Evolutionary conservation across 2,329 filamentous ascomycete genomes (phyloP).

Genomic region (Knufia petricola): DNA sequence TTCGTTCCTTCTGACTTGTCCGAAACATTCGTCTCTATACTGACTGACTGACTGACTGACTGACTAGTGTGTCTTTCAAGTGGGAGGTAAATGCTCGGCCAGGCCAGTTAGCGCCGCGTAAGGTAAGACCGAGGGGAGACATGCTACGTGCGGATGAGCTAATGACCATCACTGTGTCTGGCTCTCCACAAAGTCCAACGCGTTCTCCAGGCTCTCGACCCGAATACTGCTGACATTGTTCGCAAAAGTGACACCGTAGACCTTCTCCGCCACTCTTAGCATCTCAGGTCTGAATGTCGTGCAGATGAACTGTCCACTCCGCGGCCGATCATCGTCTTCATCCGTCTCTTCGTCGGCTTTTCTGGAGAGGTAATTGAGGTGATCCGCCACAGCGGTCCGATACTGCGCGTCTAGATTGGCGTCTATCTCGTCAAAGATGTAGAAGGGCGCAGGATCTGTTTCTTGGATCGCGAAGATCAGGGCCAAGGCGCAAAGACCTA

Average conservation of each 20-base stretch:
- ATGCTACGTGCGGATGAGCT: too few relatives aligned
- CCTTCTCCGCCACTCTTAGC: constrained; percentile 89
- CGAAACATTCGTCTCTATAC: too few relatives aligned
- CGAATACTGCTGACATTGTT: constrained; percentile 94
- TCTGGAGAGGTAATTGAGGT: constrained; percentile 68
- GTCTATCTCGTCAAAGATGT: constrained; percentile 98
- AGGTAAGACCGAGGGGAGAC: too few relatives aligned
- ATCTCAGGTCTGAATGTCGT: constrained; percentile 98
- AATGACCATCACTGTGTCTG: constrained; percentile 44
- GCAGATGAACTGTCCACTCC: constrained; percentile 78
- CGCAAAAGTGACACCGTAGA: constrained; percentile 84
- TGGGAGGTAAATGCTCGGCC: too few relatives aligned
- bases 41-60: too few relatives aligned
- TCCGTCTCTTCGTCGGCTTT: constrained; percentile 46
- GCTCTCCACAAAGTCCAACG: constrained; percentile 87
- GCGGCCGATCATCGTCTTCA: constrained; percentile 28
- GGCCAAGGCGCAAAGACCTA: constrained; percentile 88
- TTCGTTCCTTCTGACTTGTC: too few relatives aligned
- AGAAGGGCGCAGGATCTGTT: constrained; percentile 94
- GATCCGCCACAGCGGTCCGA: constrained; percentile 83
- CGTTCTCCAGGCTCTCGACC: constrained; percentile 77
- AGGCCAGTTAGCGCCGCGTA: too few relatives aligned
- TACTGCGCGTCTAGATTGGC: constrained; percentile 98
- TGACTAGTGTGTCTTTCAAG: too few relatives aligned
- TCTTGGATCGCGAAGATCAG: constrained; percentile 98